Conservation (phyloP, 495 filamentous ascomycete species). For the Aspergillus ostianus region DNA sequence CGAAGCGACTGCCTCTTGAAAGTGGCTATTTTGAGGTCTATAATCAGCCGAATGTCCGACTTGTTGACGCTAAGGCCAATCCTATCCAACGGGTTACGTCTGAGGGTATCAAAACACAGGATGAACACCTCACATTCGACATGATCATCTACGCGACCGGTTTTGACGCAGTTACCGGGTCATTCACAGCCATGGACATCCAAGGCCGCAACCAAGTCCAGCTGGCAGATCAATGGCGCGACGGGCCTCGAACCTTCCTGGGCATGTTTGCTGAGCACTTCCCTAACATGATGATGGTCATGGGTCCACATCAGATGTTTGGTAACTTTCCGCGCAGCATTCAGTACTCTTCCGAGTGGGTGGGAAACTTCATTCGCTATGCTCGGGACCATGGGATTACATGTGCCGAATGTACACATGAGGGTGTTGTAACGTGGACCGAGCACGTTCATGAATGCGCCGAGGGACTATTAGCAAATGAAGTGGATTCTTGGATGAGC, state of each 20-base stretch:
- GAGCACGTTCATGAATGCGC: slow-evolving; percentile 26
- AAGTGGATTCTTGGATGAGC: slow-evolving; percentile 42
- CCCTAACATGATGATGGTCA: slow-evolving; percentile 28
- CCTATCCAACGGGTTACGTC: slow-evolving; percentile 29
- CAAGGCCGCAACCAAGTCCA: slow-evolving; percentile 18
- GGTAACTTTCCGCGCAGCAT: slow-evolving; percentile 49
- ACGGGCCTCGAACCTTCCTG: slow-evolving; percentile 24
- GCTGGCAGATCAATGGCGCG: slow-evolving; percentile 22
- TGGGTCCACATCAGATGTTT: slow-evolving; percentile 32
- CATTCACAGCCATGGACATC: slow-evolving; percentile 30
- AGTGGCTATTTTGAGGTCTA: slow-evolving; percentile 52
- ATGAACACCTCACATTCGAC: slow-evolving; percentile 37
- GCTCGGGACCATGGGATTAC: slow-evolving; percentile 14
- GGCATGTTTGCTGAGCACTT: slow-evolving; percentile 21
- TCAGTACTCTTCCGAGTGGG: slow-evolving; percentile 27
- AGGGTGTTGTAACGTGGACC: slow-evolving; percentile 24
- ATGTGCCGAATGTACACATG: slow-evolving; percentile 14
- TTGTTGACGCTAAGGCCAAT: slow-evolving; percentile 48
- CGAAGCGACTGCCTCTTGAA: slow-evolving; percentile 49
- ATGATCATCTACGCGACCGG: slow-evolving; percentile 39
- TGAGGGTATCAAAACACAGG: slow-evolving; percentile 31
- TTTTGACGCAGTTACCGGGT: slow-evolving; percentile 36
- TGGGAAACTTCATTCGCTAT: slow-evolving; percentile 16
- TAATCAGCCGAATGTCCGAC: slow-evolving; percentile 46
- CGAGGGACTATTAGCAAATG: slow-evolving; percentile 35